Conservation (phyloP, 2,329 filamentous ascomycete species). For the Moelleriella libera region DNA sequence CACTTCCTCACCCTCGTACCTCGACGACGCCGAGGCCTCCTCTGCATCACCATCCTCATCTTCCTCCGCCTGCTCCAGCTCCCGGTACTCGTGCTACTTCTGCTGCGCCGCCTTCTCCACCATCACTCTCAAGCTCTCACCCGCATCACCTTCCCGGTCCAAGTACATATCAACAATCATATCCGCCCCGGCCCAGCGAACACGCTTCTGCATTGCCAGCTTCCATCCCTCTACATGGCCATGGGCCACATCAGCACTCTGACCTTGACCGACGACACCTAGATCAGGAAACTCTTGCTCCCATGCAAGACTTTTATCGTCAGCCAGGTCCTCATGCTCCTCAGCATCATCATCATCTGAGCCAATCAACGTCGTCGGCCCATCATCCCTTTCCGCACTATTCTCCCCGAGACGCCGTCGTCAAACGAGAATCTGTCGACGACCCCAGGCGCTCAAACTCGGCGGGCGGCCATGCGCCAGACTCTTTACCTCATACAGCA, state of each 20-base stretch:
- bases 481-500: slow-evolving; percentile 16
- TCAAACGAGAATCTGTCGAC: slow-evolving; percentile 42
- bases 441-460: slow-evolving; percentile 39
- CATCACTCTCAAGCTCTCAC: slow-evolving; percentile 3
- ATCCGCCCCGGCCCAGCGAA: slow-evolving; percentile 18
- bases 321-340: slow-evolving; percentile 12
- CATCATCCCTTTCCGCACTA: slow-evolving; percentile 30
- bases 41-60: slow-evolving; percentile 1
- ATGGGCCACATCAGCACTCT: slow-evolving; percentile 18
- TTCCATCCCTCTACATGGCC: slow-evolving; percentile 12
- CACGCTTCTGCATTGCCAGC: slow-evolving; percentile 16
- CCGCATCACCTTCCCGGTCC: slow-evolving; percentile 11
- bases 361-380: slow-evolving; percentile 25
- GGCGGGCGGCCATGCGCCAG: slow-evolving; percentile 26
- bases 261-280: slow-evolving; percentile 41
- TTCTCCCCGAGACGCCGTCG: slow-evolving; percentile 32
- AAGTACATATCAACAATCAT: slow-evolving; percentile 27
- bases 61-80: slow-evolving; percentile 12
- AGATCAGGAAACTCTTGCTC: slow-evolving; percentile 39
- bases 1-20: slow-evolving; percentile 30
- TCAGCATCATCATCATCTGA: slow-evolving; percentile 8
- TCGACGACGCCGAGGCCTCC: slow-evolving; percentile 12
- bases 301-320: slow-evolving; percentile 38
- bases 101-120: neutral
- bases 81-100: slow-evolving; percentile 7